phyloP scores from a whole-genome alignment of 495 filamentous ascomycete species.

The Tuber calosporum region DNA sequence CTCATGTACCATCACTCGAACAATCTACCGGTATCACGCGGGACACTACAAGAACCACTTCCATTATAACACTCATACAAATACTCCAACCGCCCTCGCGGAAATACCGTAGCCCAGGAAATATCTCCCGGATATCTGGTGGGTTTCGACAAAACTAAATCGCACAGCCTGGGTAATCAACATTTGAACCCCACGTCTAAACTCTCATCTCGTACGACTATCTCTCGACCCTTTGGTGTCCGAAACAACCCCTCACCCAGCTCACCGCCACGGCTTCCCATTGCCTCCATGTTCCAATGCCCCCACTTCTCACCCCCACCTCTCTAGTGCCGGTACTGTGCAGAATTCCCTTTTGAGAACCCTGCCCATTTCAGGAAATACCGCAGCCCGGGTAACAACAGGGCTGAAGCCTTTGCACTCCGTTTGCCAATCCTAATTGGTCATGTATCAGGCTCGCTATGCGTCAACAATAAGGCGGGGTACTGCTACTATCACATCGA shows the following conservation, averaged over 20 bases:
- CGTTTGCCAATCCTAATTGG: background rate
- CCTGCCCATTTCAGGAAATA: background rate
- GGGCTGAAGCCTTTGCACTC: background rate
- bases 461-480: background rate
- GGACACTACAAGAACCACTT: background rate
- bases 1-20: background rate
- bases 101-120: background rate
- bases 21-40: background rate
- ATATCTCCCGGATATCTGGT: background rate
- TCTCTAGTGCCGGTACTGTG: background rate
- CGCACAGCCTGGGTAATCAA: background rate
- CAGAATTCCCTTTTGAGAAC: background rate
- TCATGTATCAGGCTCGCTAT: background rate
- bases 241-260: background rate
- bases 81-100: background rate
- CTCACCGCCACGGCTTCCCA: background rate
- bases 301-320: background rate
- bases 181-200: background rate
- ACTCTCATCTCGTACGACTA: background rate
- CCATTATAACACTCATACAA: background rate
- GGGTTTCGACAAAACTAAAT: background rate
- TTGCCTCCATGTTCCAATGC: background rate
- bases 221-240: background rate
- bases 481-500: background rate
- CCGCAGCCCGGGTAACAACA: background rate